phyloP scores from a whole-genome alignment of 805 yeast genomes.

The Metschnikowia borealis region DNA sequence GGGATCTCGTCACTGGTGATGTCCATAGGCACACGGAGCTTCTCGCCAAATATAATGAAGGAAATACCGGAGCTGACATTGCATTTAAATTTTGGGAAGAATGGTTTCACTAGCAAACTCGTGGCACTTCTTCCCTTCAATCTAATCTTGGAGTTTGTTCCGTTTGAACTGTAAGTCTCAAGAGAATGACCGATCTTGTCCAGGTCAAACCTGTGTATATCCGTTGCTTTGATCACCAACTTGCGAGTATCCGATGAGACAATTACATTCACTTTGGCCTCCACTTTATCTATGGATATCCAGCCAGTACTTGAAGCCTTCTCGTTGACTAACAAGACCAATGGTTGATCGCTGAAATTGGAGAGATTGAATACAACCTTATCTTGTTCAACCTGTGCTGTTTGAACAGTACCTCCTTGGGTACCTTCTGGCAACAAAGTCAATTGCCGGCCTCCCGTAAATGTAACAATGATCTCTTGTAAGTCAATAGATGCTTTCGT shows the following conservation, averaged over 20 bases:
- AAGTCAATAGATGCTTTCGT: neutral
- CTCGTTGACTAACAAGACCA: conserved; percentile 22
- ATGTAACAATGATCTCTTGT: neutral
- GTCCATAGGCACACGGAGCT: conserved; percentile 19
- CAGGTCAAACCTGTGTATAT: neutral
- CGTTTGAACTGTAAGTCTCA: neutral
- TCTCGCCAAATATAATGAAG: conserved; percentile 30
- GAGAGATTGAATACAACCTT: conserved; percentile 7
- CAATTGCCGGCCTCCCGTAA: neutral
- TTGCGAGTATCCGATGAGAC: neutral
- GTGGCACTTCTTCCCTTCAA: conserved; percentile 9
- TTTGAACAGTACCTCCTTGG: conserved; percentile 5
- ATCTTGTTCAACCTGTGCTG: neutral
- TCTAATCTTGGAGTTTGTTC: neutral
- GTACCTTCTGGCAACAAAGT: conserved; percentile 3
- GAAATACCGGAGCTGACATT: conserved; percentile 8
- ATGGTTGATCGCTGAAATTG: neutral
- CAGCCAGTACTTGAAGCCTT: conserved; percentile 22
- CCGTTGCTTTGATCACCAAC: conserved; percentile 4
- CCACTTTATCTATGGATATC: conserved; percentile 18
- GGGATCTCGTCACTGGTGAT: conserved; percentile 18
- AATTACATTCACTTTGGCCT: conserved; percentile 10
- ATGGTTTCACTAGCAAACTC: conserved; percentile 12
- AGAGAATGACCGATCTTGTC: conserved; percentile 3
- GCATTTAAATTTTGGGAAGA: conserved; percentile 25